Conservation (phyloP, 345 rosid genomes). For the Cardamine resedifolia region DNA sequence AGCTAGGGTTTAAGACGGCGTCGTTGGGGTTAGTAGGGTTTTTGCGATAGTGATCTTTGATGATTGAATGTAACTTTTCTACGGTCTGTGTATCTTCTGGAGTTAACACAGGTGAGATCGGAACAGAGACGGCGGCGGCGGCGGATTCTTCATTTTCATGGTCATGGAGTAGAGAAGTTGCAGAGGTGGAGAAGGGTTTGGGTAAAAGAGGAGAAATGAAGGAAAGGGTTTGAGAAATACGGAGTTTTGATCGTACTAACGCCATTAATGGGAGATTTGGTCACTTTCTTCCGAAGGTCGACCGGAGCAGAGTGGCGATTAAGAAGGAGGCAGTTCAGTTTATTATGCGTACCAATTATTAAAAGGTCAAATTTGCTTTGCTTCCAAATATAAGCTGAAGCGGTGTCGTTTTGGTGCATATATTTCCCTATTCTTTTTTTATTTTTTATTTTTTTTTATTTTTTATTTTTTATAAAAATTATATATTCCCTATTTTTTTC, state of each 20-base stretch:
- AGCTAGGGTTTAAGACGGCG: constrained; percentile 43
- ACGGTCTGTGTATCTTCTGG: constrained; percentile 52
- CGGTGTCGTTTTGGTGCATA: background rate
- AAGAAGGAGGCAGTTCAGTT: background rate
- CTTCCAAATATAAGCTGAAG: background rate
- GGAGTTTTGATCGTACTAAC: constrained; percentile 37
- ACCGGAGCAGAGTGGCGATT: background rate
- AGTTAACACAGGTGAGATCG: constrained; percentile 28
- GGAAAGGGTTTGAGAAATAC: constrained; percentile 30
- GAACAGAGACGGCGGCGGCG: constrained; percentile 9
- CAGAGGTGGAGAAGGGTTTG: constrained; percentile 29
- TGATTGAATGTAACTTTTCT: constrained; percentile 58
- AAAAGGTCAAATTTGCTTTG: constrained; percentile 18
- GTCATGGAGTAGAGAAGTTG: constrained; percentile 20
- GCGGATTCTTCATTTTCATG: constrained; percentile 33
- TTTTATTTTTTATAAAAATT: too few species aligned
- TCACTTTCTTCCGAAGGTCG: background rate
- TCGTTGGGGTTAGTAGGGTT: constrained; percentile 50
- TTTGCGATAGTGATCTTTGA: constrained; percentile 80
- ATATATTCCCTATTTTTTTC: background rate
- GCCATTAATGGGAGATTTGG: constrained; percentile 40
- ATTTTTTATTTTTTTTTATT: too few species aligned
- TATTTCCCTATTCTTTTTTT: background rate
- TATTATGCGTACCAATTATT: background rate
- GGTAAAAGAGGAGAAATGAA: constrained; percentile 20